These are phyloP conservation scores for Mycena indigotica DNA, from an alignment of 768 basidiomycete species.

Conservation along the genomic window DNA sequence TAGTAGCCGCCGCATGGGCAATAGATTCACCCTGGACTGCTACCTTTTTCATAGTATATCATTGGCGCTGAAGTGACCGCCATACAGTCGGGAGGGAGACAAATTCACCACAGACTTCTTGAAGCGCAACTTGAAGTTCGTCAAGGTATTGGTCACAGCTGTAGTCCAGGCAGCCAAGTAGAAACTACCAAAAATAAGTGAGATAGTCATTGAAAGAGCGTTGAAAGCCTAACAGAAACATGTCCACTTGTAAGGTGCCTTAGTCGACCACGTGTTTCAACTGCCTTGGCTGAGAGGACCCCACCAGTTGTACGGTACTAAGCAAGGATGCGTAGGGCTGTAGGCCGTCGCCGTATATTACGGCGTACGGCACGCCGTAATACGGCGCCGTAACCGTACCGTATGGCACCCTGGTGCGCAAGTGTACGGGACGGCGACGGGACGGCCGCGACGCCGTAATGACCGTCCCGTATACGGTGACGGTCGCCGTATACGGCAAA, in stretches of 20 bases:
- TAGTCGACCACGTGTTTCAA: not conserved
- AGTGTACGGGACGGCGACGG: too few species aligned
- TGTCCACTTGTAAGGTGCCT: not conserved
- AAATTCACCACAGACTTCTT: slow-evolving; percentile 17
- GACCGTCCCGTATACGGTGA: too few species aligned
- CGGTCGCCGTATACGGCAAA: too few species aligned
- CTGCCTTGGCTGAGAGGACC: not conserved
- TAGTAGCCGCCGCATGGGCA: too few species aligned
- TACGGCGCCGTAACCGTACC: too few species aligned
- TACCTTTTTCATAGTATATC: slow-evolving; percentile 33
- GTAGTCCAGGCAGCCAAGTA: slow-evolving; percentile 10
- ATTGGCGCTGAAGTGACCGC: slow-evolving; percentile 23
- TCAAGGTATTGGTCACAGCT: slow-evolving; percentile 31
- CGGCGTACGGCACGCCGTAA: too few species aligned
- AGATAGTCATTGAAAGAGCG: too few species aligned
- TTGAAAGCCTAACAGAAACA: not conserved
- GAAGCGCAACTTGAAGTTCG: slow-evolving; percentile 30
- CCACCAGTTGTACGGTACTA: not conserved
- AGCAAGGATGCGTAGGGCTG: not conserved
- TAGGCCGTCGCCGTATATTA: too few species aligned
- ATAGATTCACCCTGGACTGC: too few species aligned
- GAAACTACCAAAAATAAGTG: not conserved
- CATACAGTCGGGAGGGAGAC: slow-evolving; percentile 29
- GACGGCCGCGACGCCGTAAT: too few species aligned
- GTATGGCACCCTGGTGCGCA: too few species aligned